phyloP scores from a whole-genome alignment of 495 filamentous ascomycete genomes.

The Lophiotrema nucula region DNA sequence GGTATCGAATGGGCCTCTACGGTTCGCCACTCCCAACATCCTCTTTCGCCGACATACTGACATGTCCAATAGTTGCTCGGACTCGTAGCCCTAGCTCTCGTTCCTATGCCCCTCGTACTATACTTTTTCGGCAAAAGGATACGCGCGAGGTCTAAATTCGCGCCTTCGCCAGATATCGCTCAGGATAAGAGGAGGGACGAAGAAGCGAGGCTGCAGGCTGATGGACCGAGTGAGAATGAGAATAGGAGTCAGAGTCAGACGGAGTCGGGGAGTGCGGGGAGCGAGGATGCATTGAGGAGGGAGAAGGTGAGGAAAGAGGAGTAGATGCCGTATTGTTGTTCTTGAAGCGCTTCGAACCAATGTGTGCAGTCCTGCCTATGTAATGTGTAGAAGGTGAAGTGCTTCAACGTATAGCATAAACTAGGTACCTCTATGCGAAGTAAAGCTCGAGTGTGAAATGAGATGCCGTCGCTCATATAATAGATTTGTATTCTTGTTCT shows the following conservation, averaged over 20 bases:
- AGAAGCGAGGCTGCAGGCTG: background rate
- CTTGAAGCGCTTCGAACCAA: background rate
- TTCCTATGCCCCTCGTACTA: conserved; percentile 24
- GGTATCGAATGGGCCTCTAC: conserved; percentile 32
- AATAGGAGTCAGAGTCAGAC: background rate
- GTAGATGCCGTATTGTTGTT: background rate
- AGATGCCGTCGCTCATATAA: no score
- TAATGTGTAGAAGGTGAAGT: background rate
- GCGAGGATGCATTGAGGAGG: background rate
- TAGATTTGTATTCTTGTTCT: no score
- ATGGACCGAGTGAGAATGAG: background rate
- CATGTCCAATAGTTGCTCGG: conserved; percentile 16
- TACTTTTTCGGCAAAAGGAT: conserved; percentile 16
- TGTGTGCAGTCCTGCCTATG: background rate
- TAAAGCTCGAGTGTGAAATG: no score
- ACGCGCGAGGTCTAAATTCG: conserved; percentile 5
- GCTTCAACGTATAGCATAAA: background rate
- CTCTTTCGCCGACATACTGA: background rate
- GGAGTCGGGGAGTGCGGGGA: background rate
- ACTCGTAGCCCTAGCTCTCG: conserved; percentile 2
- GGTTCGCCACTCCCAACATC: background rate
- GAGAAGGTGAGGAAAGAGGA: background rate
- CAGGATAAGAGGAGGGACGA: conserved; percentile 25
- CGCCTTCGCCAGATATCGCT: conserved; percentile 16
- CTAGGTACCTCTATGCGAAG: background rate